Evolutionary conservation across 2,329 filamentous ascomycete species (phyloP), one percentile per base, ranked within the genome.

Genomic region (Epichloe typhina): DNA sequence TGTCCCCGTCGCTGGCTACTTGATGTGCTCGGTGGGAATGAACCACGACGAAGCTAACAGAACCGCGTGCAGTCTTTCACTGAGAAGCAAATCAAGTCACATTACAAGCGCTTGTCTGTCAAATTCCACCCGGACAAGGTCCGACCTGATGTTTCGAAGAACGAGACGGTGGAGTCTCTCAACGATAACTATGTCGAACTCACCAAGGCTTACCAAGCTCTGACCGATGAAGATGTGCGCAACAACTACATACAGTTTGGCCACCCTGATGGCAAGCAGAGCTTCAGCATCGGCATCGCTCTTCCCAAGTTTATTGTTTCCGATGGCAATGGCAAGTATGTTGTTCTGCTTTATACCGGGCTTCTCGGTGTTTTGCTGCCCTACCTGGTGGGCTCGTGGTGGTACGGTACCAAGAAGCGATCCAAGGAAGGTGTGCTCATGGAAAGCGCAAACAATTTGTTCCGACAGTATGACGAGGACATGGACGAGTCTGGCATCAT

Each of bases 171-270:
- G 50, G 89, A 97, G 59, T 77, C 73, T 17, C 77, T 97, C 60
- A 98, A 93, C 68, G 77, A 90, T 53, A 77, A 83, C 66, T 98
- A 93, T 72, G 89, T 97, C 51, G 90, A 97, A 63, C 80, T 97
- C 61, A 93, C 88, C 59, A 98, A 98, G 73, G 93, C 93, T 6
- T 98, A 96, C 77, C 95, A 98, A 70, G 86, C 93, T 3, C 79
- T 98, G 46, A 98, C 94, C 4, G 93, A 98, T 64, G 94, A 98
- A 70, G 93, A 97, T 41, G 79, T 97, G 54, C 86, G 93, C 63
- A 95, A 95, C 71, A 98, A 98, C 73, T 98, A 87, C 69, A 83
- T 95, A 49, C 86, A 95, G 67, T 98, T 86, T 62, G 93, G 93
- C 51, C 89, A 98, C 67, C 93, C 93, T 6, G 93, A 98, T 65